Evolutionary conservation across 176 grass and related monocot species (phyloP), one percentile per base, ranked within the genome.

Genomic region (Aegilops speltoides): DNA sequence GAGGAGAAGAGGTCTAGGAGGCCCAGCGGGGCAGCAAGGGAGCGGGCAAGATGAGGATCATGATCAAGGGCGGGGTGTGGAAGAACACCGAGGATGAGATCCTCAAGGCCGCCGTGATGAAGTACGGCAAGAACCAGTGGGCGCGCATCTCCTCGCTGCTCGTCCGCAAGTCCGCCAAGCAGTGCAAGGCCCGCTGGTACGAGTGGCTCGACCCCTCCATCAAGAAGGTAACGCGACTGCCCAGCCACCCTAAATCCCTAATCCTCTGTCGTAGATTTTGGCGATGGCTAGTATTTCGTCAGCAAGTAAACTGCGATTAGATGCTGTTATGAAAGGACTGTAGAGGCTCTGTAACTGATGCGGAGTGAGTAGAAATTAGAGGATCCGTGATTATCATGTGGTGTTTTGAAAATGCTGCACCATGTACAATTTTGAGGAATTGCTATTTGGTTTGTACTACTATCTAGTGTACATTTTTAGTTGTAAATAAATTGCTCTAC

Each of bases 51-150:
- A 95, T 92, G 93, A 95, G 93, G 93, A 95, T 92, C 74, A 95
- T 92, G 93, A 95, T 95, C 19, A 95, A 95, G 88, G 93, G 93
- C 24, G 93, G 90, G 31, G 93, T 95, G 79, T 95, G 93, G 93
- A 95, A 95, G 90, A 95, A 95, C 90, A 92, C 90, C 71, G 90
- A 95, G 86, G 93, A 95, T 6, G 90, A 95, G 93, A 92, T 95
- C 86, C 93, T 95, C 83, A 92, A 95, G 86, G 93, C 86, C 1
- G 90, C 90, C 64, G 93, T 95, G 15, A 95, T 95, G 93, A 95
- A 95, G 83, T 95, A 95, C 82, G 93, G 93, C 40, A 95, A 95
- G 86, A 95, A 95, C 83, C 93, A 95, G 88, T 95, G 88, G 93
- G 90, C 93, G 78, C 90, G 93, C 63, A 95, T 95, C 68, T 95